Conservation (phyloP, 345 rosid genomes). For the Populus deltoides region DNA sequence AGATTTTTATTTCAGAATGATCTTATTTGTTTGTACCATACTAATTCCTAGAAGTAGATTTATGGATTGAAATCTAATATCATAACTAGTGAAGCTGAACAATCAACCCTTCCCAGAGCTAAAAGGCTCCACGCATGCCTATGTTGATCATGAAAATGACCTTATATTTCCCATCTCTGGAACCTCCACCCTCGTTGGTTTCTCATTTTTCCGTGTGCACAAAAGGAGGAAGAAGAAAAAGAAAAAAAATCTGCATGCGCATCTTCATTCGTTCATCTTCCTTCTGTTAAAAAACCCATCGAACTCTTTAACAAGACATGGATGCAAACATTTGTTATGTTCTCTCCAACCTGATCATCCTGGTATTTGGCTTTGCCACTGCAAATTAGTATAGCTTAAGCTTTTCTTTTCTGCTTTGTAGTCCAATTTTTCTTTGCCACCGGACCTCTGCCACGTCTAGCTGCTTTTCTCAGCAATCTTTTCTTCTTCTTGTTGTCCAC, state of each 20-base stretch:
- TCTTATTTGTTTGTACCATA: neutral
- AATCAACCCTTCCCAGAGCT: neutral
- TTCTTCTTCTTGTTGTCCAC: neutral
- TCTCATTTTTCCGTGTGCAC: conserved; percentile 12
- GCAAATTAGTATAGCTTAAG: too few species aligned
- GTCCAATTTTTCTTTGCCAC: too few species aligned
- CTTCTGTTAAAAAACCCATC: too few species aligned
- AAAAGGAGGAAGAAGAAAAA: neutral
- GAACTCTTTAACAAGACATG: too few species aligned
- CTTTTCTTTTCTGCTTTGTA: too few species aligned
- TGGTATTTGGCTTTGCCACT: too few species aligned
- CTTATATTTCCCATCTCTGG: neutral
- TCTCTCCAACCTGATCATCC: too few species aligned
- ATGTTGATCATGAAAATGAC: conserved; percentile 9
- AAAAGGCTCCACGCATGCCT: neutral
- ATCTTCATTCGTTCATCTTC: neutral
- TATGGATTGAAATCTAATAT: neutral
- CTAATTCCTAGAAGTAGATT: neutral
- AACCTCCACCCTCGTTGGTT: conserved; percentile 15
- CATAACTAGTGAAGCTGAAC: neutral
- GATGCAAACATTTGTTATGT: too few species aligned
- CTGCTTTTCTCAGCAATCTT: neutral
- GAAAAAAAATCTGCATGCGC: too few species aligned
- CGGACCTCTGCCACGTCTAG: neutral
- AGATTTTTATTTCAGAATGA: neutral